Conservation (phyloP, 2,329 filamentous ascomycete species). For the Fusarium begoniae region DNA sequence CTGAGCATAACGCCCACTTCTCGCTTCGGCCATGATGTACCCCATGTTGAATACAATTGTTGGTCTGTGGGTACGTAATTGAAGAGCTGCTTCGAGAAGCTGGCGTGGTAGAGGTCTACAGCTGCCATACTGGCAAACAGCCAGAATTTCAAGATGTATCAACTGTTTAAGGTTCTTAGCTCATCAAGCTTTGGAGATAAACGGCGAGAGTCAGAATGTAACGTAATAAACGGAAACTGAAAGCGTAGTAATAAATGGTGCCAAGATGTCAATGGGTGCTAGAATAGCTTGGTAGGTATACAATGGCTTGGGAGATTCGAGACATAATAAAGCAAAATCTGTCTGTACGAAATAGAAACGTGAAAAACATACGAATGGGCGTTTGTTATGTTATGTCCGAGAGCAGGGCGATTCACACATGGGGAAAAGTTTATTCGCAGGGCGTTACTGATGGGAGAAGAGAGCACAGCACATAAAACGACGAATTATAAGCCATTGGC, state of each 20-base stretch:
- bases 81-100: constrained; percentile 24
- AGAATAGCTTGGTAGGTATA: background rate
- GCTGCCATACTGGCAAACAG: constrained; percentile 13
- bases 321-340: background rate
- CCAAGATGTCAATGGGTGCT: background rate
- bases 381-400: constrained; percentile 10
- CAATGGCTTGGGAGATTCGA: background rate
- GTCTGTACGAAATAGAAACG: background rate
- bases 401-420: constrained; percentile 22
- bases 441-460: background rate
- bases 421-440: constrained; percentile 11
- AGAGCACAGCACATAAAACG: background rate
- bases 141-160: background rate
- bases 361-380: constrained; percentile 11
- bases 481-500: constrained; percentile 16
- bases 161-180: constrained; percentile 18
- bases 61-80: background rate
- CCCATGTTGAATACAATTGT: background rate
- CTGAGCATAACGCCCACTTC: constrained; percentile 33
- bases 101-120: constrained; percentile 20
- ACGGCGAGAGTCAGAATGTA: background rate
- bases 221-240: background rate
- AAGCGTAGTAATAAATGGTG: background rate
- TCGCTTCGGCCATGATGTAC: background rate
- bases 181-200: background rate